These are phyloP conservation scores for Ustilago loliicola DNA, from an alignment of 1,284 basidiomycete species.

Conservation along the genomic window DNA sequence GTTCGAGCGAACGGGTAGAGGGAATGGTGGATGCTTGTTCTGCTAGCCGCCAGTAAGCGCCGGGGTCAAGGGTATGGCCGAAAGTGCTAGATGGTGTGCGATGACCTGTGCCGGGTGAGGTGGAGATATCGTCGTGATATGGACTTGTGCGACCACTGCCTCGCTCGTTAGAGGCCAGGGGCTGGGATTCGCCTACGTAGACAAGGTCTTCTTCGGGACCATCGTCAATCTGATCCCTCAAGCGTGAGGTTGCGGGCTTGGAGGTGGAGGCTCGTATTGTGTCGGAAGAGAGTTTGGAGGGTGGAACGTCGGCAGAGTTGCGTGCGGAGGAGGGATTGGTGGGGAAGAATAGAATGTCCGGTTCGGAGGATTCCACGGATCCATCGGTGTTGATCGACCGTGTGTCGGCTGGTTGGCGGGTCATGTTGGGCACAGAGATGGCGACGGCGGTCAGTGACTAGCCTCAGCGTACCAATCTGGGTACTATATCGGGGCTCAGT, in stretches of 20 bases:
- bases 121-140: conserved; percentile 22
- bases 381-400: conserved; percentile 31
- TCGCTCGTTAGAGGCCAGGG: conserved; percentile 15
- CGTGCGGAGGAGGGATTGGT: conserved; percentile 38
- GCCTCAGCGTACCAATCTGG: too few species aligned
- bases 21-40: conserved; percentile 43
- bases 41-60: conserved; percentile 43
- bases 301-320: conserved; percentile 26
- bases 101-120: conserved; percentile 12
- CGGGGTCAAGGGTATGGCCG: conserved; percentile 37
- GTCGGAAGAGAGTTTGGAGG: conserved; percentile 33
- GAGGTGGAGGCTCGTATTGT: conserved; percentile 32
- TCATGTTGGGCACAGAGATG: conserved; percentile 18
- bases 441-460: too few species aligned
- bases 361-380: conserved; percentile 34
- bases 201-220: conserved; percentile 21
- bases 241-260: conserved; percentile 9
- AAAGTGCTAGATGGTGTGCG: conserved; percentile 35
- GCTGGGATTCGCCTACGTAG: conserved; percentile 29
- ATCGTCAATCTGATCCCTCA: conserved; percentile 5
- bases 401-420: conserved; percentile 18
- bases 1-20: conserved; percentile 40
- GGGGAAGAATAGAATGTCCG: conserved; percentile 49
- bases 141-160: conserved; percentile 22
- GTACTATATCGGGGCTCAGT: not conserved